Evolutionary conservation across 768 basidiomycete species (phyloP).

Genomic region (Xerocomus brunneocitrinus): DNA sequence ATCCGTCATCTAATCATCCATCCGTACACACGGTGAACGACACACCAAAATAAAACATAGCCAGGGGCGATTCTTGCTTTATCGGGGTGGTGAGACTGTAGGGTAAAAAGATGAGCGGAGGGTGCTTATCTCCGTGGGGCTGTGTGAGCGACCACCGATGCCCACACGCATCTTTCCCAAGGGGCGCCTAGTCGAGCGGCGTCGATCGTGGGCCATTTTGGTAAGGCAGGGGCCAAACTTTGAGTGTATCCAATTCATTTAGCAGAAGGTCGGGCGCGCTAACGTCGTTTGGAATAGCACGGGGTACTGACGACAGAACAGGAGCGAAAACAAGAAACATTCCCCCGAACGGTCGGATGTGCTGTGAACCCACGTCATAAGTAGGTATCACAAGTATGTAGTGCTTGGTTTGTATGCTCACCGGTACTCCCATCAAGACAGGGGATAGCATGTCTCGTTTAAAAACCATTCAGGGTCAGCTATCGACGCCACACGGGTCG

Average conservation of each 20-base stretch:
- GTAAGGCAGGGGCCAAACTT: background rate
- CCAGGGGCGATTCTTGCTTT: background rate
- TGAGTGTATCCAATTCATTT: background rate
- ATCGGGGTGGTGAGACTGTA: background rate
- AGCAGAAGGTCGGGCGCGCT: background rate
- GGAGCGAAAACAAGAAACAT: too few species aligned
- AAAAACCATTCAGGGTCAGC: too few species aligned
- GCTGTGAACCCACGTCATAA: background rate
- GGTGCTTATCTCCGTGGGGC: background rate
- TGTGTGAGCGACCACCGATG: background rate
- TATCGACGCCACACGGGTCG: background rate
- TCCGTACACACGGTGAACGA: background rate
- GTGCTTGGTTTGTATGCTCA: background rate
- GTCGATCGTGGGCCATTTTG: background rate
- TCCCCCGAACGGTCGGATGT: too few species aligned
- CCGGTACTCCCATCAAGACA: background rate
- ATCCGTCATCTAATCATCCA: background rate
- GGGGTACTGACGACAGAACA: background rate
- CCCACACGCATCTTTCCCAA: background rate
- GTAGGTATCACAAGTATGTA: background rate
- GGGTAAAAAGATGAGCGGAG: background rate
- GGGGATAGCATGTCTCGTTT: background rate
- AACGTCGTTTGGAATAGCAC: background rate
- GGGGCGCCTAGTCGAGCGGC: background rate
- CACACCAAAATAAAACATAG: background rate